Evolutionary conservation across 2,329 filamentous ascomycete genomes (phyloP), one percentile per base, ranked within the genome.

Genomic region (Talaromyces sp.): DNA sequence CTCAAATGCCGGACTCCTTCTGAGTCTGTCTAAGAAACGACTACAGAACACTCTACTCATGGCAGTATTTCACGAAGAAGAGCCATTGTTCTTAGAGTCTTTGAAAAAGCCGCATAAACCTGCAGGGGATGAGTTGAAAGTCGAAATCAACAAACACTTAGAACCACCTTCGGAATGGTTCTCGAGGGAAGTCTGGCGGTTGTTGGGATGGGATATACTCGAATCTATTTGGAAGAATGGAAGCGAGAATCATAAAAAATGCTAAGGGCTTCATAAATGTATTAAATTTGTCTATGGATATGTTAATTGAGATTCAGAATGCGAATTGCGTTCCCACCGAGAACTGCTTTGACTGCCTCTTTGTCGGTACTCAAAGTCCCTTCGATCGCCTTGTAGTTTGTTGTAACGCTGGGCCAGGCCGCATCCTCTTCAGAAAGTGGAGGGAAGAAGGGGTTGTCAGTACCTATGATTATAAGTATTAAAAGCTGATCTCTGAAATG

Each of bases 141-240:
- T n/a, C 11, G 24, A 24, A 2, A 37, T 33, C 19, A 33, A 43
- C 16, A 13, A 52, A 2, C 39, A 45, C 19, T 43, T 50, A 2
- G 64, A 75, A 16, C 73, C 81, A 9, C 76, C 81, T 4, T 70
- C 79, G 3, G 81, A 85, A 16, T 86, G 84, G 83, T 87, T 86
- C 68, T 79, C 81, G 62, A 79, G 80, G 63, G 82, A 87, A 68
- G 73, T 87, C 2, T 88, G 86, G 86, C 74, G 78, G 61, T 70
- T 87, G 62, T 70, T 88, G 7, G 86, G 86, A 0, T 88, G 86
- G 85, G 84, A 87, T 59, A 65, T 77, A 60, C 47, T 79, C 54
- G 66, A 66, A 64, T 63, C 60, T 54, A 35, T 64, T 45, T 66
- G 65, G 59, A 66, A 66, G 49, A 59, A 56, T 27, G 49, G 35